A percentile compares a stretch with the other conserved stretches of the same genome.
Evolutionary conservation across 2,329 filamentous ascomycete species (phyloP).

Genomic region (Dactylellina cionopaga): DNA sequence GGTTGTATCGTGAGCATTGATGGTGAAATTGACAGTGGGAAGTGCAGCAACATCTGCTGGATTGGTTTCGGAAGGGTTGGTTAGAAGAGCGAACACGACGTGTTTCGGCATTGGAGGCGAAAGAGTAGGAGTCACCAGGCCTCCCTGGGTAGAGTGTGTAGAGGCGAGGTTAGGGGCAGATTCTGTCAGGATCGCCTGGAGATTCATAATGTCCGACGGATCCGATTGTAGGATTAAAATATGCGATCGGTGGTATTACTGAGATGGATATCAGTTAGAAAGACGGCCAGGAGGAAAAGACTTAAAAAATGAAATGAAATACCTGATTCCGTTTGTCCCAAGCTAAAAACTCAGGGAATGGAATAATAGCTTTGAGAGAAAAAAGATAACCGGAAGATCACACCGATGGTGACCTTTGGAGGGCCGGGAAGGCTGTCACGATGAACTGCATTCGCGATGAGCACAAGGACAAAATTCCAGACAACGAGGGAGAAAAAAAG

Average conservation of each 20-base stretch:
- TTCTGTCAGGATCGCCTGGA: conserved; percentile 55
- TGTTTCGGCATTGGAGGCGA: conserved; percentile 55
- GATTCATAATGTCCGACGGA: conserved; percentile 54
- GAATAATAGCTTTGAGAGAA: no score
- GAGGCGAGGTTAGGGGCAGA: conserved; percentile 38
- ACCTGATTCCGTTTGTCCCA: conserved; percentile 37
- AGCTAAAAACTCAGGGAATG: conserved; percentile 3
- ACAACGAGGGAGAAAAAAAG: conserved; percentile 20
- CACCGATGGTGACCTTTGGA: conserved; percentile 47
- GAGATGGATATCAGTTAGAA: background rate
- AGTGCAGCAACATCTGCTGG: background rate
- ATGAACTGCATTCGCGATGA: conserved; percentile 53
- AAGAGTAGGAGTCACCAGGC: conserved; percentile 52
- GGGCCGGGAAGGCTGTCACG: conserved; percentile 42
- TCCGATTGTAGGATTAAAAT: conserved; percentile 21
- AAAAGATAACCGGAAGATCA: conserved; percentile 46
- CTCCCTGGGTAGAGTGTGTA: conserved; percentile 17
- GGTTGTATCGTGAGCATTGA: conserved; percentile 93
- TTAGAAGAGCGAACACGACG: conserved; percentile 55
- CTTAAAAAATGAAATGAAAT: background rate
- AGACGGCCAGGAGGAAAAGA: conserved; percentile 6
- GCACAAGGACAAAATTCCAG: conserved; percentile 22
- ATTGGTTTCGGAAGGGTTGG: conserved; percentile 53
- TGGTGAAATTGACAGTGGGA: conserved; percentile 67
- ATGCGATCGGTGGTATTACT: conserved; percentile 50